These are phyloP conservation scores for Telopea speciosissima DNA, from an alignment of 177 flowering plant species.

Conservation along the genomic window DNA sequence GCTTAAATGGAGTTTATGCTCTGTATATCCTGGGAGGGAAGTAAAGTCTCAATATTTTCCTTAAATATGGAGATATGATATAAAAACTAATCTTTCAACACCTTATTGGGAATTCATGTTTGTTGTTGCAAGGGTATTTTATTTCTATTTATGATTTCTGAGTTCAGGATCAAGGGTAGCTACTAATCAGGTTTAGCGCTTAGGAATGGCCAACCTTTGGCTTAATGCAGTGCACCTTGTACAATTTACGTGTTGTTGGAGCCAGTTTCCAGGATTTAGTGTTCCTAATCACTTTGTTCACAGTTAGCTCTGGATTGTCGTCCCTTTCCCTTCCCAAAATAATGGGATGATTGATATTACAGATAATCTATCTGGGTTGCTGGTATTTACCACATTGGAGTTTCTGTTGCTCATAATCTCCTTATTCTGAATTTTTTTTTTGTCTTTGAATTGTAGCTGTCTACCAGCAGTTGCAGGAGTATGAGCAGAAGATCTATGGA, in stretches of 20 bases:
- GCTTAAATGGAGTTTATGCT: too few species aligned
- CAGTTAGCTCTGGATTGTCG: background rate
- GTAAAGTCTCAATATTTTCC: too few species aligned
- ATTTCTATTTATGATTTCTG: too few species aligned
- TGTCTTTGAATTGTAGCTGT: conserved; percentile 39
- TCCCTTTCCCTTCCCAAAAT: background rate
- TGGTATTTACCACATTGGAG: background rate
- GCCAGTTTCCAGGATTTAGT: too few species aligned
- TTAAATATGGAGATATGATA: too few species aligned
- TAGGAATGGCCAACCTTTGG: background rate
- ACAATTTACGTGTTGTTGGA: too few species aligned
- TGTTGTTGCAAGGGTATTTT: background rate
- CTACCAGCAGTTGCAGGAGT: conserved; percentile 67
- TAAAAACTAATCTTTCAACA: too few species aligned
- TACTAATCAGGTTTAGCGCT: too few species aligned
- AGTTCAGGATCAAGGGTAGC: too few species aligned
- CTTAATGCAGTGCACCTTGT: too few species aligned
- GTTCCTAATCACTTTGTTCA: background rate
- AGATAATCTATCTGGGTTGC: background rate
- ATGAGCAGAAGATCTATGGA: conserved; percentile 61
- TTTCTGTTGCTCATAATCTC: background rate
- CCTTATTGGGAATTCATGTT: too few species aligned
- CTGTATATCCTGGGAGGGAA: too few species aligned
- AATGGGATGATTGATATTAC: background rate
- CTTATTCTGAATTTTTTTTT: conserved; percentile 4